A percentile compares a stretch with the other conserved stretches of the same genome.
Conservation (phyloP, 192 early-diverging fungal species). For the Dispira parvispora region DNA sequence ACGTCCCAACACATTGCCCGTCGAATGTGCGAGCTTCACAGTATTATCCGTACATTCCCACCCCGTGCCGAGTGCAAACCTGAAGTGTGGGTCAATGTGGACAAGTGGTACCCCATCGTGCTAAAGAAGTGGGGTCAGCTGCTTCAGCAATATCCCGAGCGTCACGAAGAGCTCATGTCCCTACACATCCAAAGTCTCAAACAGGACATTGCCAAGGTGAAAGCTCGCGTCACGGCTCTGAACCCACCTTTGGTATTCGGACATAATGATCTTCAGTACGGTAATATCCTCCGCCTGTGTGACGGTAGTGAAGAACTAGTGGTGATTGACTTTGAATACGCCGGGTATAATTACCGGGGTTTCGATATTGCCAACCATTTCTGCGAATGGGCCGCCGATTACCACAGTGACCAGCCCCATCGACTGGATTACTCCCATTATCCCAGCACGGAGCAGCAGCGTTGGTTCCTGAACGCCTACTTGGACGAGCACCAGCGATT, state of each 20-base stretch:
- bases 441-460: conserved; percentile 39
- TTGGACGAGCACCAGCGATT: conserved; percentile 30
- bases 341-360: conserved; percentile 60
- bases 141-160: conserved; percentile 11
- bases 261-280: conserved; percentile 83
- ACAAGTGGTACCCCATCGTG: conserved; percentile 38
- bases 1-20: conserved; percentile 56
- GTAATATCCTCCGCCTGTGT: conserved; percentile 59
- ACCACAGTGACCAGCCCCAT: conserved; percentile 36
- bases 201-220: conserved; percentile 28
- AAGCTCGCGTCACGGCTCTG: conserved; percentile 27
- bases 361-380: conserved; percentile 76
- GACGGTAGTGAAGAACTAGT: conserved; percentile 40
- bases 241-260: conserved; percentile 66
- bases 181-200: conserved; percentile 19
- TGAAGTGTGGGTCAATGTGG: conserved; percentile 51
- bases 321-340: conserved; percentile 68
- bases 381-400: conserved; percentile 73
- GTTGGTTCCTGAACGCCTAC: conserved; percentile 46
- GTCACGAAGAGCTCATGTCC: conserved; percentile 14
- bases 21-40: conserved; percentile 53
- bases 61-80: conserved; percentile 25
- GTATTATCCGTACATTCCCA: conserved; percentile 43
- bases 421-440: conserved; percentile 25
- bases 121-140: conserved; percentile 16